Percentiles rank a stretch among this genome's conserved stretches.
Conservation (phyloP, 2,329 filamentous ascomycete genomes). For the Daldinia sp. region DNA sequence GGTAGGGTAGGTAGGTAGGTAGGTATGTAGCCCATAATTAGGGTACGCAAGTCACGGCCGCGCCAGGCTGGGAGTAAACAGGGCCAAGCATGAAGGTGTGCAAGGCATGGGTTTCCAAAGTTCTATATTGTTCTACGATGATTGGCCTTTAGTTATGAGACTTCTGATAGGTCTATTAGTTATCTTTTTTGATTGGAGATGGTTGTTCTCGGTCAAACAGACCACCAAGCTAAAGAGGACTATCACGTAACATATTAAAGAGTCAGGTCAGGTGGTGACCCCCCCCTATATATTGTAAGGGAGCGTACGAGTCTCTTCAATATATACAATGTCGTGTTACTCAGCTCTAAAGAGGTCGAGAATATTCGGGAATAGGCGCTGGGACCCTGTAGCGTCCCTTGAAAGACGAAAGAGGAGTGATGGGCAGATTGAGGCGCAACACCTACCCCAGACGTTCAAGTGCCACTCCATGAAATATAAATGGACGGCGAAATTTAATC, state of each 20-base stretch:
- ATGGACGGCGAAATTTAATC: slow-evolving; percentile 42
- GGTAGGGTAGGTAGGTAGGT: no score
- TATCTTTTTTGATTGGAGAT: slow-evolving; percentile 30
- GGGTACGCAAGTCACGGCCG: slow-evolving; percentile 9
- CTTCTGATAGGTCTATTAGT: slow-evolving; percentile 28
- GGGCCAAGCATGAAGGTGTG: slow-evolving; percentile 4
- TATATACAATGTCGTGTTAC: slow-evolving; percentile 23
- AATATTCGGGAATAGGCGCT: slow-evolving; percentile 26
- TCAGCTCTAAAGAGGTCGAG: slow-evolving; percentile 30
- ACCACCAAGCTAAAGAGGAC: slow-evolving; percentile 12
- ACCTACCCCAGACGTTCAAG: slow-evolving; percentile 29
- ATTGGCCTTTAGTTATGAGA: slow-evolving; percentile 13
- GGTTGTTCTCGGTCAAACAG: slow-evolving; percentile 25
- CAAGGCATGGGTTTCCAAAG: slow-evolving; percentile 15
- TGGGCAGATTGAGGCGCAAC: slow-evolving; percentile 37
- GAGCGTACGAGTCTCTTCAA: slow-evolving; percentile 11
- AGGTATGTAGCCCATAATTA: not conserved
- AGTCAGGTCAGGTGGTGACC: slow-evolving; percentile 30
- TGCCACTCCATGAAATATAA: slow-evolving; percentile 31
- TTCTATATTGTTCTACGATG: slow-evolving; percentile 4
- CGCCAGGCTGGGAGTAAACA: not conserved
- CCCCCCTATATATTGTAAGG: not conserved
- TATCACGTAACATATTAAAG: slow-evolving; percentile 34
- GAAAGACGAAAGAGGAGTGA: slow-evolving; percentile 32
- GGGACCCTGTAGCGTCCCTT: slow-evolving; percentile 27